Percentiles rank a stretch among this genome's conserved stretches.
These are phyloP conservation scores for Effrenium voratum DNA, from an alignment of 73 alveolate species.

Conservation along the genomic window DNA sequence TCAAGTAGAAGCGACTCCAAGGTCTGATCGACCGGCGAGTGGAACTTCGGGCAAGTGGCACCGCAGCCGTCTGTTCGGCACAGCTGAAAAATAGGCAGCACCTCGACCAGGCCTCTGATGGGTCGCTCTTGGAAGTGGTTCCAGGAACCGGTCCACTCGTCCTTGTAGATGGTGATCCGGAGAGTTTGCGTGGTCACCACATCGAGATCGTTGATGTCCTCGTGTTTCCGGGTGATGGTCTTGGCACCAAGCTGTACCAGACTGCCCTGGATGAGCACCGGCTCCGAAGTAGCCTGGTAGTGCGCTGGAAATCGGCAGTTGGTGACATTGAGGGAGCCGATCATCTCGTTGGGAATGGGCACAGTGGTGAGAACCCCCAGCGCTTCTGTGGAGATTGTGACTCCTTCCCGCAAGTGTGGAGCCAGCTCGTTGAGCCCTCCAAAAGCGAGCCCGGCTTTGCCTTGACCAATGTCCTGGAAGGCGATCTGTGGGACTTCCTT, in stretches of 20 bases:
- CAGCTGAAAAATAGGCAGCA: not conserved
- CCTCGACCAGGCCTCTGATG: not conserved
- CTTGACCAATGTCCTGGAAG: not conserved
- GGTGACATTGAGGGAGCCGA: not conserved
- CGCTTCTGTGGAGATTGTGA: no score
- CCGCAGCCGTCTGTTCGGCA: not conserved
- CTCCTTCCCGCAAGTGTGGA: no score
- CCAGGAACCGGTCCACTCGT: not conserved
- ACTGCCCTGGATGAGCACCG: not conserved
- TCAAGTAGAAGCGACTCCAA: not conserved
- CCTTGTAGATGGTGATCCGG: not conserved
- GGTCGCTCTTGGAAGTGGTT: not conserved
- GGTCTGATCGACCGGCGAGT: not conserved
- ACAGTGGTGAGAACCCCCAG: no score
- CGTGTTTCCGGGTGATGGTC: no score
- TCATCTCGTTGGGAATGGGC: no score
- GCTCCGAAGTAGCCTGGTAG: not conserved
- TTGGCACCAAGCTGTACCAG: not conserved
- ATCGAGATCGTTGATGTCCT: not conserved
- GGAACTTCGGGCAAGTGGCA: not conserved
- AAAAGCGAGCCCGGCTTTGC: not conserved
- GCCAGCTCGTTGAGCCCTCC: no score
- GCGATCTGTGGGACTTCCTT: not conserved
- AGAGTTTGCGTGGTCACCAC: not conserved
- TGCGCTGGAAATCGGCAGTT: not conserved